A percentile compares a stretch with the other conserved stretches of the same genome.
Evolutionary conservation across 2,329 filamentous ascomycete species (phyloP).

Genomic region (Neoscytalidium dimidiatum): DNA sequence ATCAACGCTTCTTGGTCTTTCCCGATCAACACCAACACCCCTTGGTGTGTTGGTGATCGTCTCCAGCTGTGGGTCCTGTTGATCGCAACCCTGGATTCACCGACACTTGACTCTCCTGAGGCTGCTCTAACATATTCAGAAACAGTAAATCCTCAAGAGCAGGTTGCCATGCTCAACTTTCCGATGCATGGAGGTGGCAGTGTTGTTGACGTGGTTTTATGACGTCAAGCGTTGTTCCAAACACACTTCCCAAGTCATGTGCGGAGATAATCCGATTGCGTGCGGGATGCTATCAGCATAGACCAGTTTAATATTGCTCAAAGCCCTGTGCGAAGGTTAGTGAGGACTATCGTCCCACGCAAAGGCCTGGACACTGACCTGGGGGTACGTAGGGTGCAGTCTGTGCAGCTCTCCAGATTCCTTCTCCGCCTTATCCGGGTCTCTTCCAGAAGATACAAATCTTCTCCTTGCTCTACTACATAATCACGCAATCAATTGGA

Average conservation of each 20-base stretch:
- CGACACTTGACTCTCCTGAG: slow-evolving; percentile 12
- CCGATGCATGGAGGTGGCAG: background rate
- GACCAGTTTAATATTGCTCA: background rate
- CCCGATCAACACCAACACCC: background rate
- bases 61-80: slow-evolving; percentile 11
- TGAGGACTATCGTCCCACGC: background rate
- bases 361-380: background rate
- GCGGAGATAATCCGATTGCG: background rate
- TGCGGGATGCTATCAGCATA: slow-evolving; percentile 5
- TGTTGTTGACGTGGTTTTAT: background rate
- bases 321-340: background rate
- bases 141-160: background rate
- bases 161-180: no score
- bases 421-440: background rate
- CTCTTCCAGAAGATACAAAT: background rate
- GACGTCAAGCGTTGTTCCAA: background rate
- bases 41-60: slow-evolving; percentile 6
- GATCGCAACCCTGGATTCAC: slow-evolving; percentile 12
- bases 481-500: background rate
- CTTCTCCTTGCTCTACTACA: background rate
- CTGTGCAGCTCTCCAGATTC: slow-evolving; percentile 13
- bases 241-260: background rate
- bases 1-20: background rate
- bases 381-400: background rate
- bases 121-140: background rate